phyloP scores from a whole-genome alignment of 257 asterid species.

The Nicotiana otophora region DNA sequence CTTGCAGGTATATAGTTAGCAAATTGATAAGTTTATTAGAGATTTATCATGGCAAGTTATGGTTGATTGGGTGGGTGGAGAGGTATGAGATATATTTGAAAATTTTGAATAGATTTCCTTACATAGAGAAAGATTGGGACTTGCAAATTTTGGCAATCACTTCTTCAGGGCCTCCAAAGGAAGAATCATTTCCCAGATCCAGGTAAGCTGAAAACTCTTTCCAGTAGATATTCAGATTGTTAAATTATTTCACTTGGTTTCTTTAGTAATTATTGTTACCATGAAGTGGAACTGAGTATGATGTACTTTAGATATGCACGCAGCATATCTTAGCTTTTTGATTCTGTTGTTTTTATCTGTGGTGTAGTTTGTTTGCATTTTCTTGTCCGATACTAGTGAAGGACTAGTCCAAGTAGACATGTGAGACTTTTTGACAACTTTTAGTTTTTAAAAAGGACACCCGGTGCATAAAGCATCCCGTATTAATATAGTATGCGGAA shows the following conservation, averaged over 20 bases:
- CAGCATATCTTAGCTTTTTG: background rate
- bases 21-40: slow-evolving; percentile 39
- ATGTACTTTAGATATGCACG: slow-evolving; percentile 5
- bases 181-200: slow-evolving; percentile 72
- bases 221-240: background rate
- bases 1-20: slow-evolving; percentile 39
- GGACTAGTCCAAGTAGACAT: background rate
- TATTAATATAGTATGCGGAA: too few relatives aligned
- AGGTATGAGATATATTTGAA: slow-evolving; percentile 57
- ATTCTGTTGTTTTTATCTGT: background rate
- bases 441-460: background rate
- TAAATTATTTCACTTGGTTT: background rate
- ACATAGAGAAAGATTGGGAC: slow-evolving; percentile 72
- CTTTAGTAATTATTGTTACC: background rate
- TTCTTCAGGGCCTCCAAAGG: slow-evolving; percentile 37
- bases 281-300: background rate
- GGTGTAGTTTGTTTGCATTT: background rate
- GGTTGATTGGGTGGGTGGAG: slow-evolving; percentile 65
- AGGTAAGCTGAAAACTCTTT: slow-evolving; percentile 35
- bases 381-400: background rate
- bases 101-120: slow-evolving; percentile 57
- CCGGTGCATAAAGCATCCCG: too few relatives aligned
- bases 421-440: background rate
- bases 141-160: slow-evolving; percentile 69
- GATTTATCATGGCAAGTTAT: slow-evolving; percentile 36